These are phyloP conservation scores for Adiantum capillusveneris DNA, from an alignment of 75 land plant species.

Conservation along the genomic window DNA sequence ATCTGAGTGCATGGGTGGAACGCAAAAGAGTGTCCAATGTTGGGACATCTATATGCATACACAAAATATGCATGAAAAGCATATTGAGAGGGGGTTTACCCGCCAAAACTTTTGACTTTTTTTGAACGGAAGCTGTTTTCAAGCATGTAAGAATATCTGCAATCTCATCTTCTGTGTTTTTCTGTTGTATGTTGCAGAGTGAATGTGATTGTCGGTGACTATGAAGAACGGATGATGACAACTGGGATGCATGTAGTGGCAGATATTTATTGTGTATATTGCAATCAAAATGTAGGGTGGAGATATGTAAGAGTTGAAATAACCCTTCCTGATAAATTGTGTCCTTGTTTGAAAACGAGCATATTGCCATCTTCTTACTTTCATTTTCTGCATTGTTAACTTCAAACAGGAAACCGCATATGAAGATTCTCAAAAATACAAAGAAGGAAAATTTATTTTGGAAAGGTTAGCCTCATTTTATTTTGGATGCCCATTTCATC, in stretches of 20 bases:
- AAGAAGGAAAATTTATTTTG: constrained; percentile 16
- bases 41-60: no score
- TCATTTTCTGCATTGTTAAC: background rate
- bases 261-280: constrained; percentile 24
- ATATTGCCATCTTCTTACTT: background rate
- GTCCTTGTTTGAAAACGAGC: background rate
- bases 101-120: no score
- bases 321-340: background rate
- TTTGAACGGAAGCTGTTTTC: no score
- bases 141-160: no score
- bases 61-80: no score
- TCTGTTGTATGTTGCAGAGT: no score
- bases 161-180: no score
- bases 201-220: constrained; percentile 10
- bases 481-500: no score
- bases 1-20: no score
- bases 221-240: constrained; percentile 29
- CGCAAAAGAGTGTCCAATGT: no score
- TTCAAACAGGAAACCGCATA: constrained; percentile 12
- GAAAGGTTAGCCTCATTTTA: constrained; percentile 1
- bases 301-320: constrained; percentile 20
- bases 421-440: constrained; percentile 12
- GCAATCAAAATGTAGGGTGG: constrained; percentile 24
- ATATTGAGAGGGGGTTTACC: no score
- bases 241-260: constrained; percentile 35